Percentiles rank a stretch among this genome's conserved stretches.
Conservation (phyloP, 768 basidiomycete genomes). For the Suillus lakei region DNA sequence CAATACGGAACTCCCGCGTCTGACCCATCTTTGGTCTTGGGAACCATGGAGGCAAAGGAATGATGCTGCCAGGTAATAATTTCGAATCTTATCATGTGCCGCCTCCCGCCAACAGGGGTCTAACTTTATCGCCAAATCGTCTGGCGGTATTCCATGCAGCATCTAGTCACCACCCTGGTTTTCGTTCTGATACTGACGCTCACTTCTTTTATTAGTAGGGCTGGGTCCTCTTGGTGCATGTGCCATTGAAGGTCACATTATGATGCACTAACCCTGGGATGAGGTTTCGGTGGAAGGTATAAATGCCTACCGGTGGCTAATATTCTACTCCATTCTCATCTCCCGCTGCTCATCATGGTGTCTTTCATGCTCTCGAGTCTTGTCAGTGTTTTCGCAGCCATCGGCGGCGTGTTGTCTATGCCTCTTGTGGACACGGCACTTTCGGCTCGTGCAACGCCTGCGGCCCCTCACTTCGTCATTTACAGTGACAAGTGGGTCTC, state of each 20-base stretch:
- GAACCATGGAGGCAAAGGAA: background rate
- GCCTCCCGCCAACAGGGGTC: background rate
- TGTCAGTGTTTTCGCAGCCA: conserved; percentile 1
- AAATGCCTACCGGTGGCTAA: conserved; percentile 2
- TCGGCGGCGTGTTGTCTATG: conserved; percentile 2
- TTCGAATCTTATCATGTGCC: conserved; percentile 1
- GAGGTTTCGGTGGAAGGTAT: background rate
- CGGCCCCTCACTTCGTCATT: conserved; percentile 45
- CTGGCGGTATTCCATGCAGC: background rate
- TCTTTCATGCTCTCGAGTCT: conserved; percentile 11
- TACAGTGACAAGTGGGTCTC: conserved; percentile 44
- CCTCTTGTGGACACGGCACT: background rate
- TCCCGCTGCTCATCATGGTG: conserved; percentile 7
- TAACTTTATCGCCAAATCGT: conserved; percentile 4
- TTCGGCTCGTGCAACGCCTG: conserved; percentile 18
- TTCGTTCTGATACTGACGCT: background rate
- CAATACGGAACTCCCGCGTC: background rate
- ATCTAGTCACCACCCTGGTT: background rate
- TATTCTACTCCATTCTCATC: background rate
- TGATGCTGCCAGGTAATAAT: background rate
- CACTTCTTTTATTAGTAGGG: background rate
- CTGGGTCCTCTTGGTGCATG: background rate
- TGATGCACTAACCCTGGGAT: background rate
- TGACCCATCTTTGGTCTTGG: background rate
- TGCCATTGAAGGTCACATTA: background rate